Conservation (phyloP, 768 basidiomycete genomes). For the Zangia roseola region DNA sequence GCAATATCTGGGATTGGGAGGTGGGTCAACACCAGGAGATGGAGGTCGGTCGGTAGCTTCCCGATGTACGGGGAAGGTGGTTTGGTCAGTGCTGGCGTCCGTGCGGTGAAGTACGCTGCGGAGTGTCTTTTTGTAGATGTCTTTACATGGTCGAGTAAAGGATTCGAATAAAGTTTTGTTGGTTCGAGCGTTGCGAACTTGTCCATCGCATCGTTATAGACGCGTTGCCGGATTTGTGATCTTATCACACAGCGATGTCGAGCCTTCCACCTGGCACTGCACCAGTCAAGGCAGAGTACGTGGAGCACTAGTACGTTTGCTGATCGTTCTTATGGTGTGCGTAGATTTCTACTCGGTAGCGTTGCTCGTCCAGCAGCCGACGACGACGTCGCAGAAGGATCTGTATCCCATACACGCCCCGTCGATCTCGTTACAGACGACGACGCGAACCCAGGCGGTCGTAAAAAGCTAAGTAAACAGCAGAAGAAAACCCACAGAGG, state of each 20-base stretch:
- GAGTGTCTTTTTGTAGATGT: slow-evolving; percentile 7
- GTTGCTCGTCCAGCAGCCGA: slow-evolving; percentile 35
- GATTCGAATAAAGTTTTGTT: slow-evolving; percentile 47
- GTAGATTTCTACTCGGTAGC: slow-evolving; percentile 41
- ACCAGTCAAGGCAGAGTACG: slow-evolving; percentile 53
- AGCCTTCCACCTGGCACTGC: slow-evolving; percentile 44
- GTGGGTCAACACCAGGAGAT: slow-evolving; percentile 68
- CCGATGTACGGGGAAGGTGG: slow-evolving; percentile 55
- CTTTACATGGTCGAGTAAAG: slow-evolving; percentile 28
- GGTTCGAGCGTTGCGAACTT: slow-evolving; percentile 87
- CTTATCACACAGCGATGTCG: slow-evolving; percentile 18
- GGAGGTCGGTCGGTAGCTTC: slow-evolving; percentile 73
- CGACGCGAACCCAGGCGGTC: slow-evolving; percentile 21
- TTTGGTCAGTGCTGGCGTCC: slow-evolving; percentile 8
- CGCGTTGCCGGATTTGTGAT: background rate
- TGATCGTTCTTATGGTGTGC: background rate
- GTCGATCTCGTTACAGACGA: slow-evolving; percentile 35
- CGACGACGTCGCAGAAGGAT: slow-evolving; percentile 67
- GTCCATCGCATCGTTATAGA: slow-evolving; percentile 52
- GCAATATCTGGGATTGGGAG: slow-evolving; percentile 82
- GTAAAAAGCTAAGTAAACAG: slow-evolving; percentile 53
- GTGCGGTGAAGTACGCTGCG: slow-evolving; percentile 3
- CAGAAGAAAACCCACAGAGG: slow-evolving; percentile 75
- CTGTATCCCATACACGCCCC: slow-evolving; percentile 35
- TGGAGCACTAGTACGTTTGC: background rate